Base-by-base conservation (phyloP, 495 filamentous ascomycete genomes). In the Chlorociboria aeruginascens region DNA sequence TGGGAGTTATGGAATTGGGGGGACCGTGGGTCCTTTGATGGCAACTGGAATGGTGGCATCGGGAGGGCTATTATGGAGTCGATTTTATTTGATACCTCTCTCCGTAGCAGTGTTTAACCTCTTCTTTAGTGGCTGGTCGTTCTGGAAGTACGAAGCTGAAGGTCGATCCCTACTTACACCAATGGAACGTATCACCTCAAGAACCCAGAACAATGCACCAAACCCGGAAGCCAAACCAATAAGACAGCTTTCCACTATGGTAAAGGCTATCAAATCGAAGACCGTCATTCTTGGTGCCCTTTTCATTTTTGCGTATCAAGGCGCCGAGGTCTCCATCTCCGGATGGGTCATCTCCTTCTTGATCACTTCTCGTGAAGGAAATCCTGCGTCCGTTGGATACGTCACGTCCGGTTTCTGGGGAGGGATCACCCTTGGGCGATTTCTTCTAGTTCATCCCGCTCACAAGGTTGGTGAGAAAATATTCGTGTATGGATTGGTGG, bases 361-460 rank as follows among this genome's bases (percentile, higher is more conserved):
- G 32, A 83, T 89, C 60, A 73, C 66, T 32, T 73, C 77, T 47
- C 82, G 86, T 14, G 62, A 75, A 55, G 83, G 83, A 9, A 65
- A 80, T 48, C 82, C 82, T 3, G 64, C 70, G 7, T 65, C 68
- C 3, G 82, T 89, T 8, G 86, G 87, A 12, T 89, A 88, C 59
- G 85, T 90, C 3, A 88, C 83, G 16, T 69, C 84, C 0, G 86
- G 85, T 4, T 93, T 89, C 63, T 89, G 86, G 86, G 83, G 62
- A 8, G 85, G 85, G 38, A 83, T 93, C 48, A 86, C 82, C 3
- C 56, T 83, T 0, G 85, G 86, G 0, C 72, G 86, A 1, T 81
- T 89, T 59, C 49, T 77, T 2, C 69, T 92, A 33, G 74, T 76
- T 9, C 74, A 78, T 14, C 66, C 77, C 0, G 81, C 83, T 0